Evolutionary conservation across 768 basidiomycete species (phyloP).

Genomic region (Paxillus rubicundulus): DNA sequence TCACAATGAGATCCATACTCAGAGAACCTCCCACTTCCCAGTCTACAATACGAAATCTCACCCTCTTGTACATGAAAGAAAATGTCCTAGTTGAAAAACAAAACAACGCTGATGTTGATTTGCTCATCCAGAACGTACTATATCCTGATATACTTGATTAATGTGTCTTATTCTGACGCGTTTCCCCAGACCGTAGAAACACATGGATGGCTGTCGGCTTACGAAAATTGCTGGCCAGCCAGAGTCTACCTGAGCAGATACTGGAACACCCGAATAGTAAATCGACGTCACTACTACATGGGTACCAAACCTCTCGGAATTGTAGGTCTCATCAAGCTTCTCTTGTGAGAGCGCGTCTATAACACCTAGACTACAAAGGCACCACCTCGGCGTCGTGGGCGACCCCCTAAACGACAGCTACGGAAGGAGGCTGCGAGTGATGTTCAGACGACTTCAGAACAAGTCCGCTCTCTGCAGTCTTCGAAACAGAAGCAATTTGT

Average conservation of each 20-base stretch:
- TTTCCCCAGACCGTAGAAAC: background rate
- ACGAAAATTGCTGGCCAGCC: constrained; percentile 1
- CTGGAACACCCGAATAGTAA: background rate
- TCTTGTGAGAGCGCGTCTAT: background rate
- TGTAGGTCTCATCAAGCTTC: background rate
- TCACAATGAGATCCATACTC: background rate
- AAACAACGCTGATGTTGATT: background rate
- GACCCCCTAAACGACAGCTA: too few relatives aligned
- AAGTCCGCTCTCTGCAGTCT: background rate
- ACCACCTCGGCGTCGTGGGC: too few relatives aligned
- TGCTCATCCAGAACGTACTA: background rate
- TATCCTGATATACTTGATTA: background rate
- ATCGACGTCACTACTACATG: background rate
- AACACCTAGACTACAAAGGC: background rate
- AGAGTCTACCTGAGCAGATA: constrained; percentile 1
- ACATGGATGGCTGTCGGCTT: background rate
- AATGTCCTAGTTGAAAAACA: background rate
- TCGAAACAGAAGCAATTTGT: background rate
- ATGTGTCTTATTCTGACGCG: background rate
- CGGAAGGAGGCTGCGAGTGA: too few relatives aligned
- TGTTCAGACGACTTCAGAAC: background rate
- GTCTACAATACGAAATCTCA: background rate
- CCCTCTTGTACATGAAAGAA: background rate
- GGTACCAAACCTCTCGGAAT: too few relatives aligned
- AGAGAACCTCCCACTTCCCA: background rate